Evolutionary conservation across 1,139 yeast genomes (phyloP), one percentile per base, ranked within the genome.

Genomic region (Kurtzmaniella quercitrusa): DNA sequence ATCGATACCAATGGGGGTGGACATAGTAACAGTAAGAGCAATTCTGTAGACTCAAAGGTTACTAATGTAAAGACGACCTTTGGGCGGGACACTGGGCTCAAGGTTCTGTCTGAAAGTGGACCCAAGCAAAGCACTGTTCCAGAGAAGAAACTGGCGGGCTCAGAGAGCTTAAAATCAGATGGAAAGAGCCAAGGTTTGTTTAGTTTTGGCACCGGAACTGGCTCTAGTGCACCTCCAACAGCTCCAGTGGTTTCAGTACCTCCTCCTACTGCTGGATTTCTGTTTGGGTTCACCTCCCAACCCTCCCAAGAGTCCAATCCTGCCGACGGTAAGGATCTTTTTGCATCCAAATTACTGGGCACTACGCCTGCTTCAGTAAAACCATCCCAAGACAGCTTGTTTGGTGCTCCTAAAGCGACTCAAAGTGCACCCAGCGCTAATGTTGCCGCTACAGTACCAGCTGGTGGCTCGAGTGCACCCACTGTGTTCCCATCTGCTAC

Each of bases 1-100:
- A 36, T 15, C 24, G 37, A 19, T 36, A 29, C 54, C 55, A 33
- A 58, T 58, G 50, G 47, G 17, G 50, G 50, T 25, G 15, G 47
- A 44, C 18, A 48, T 34, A 43, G 37, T 16, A 34, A 21, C 8
- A 21, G 23, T 21, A 21, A 37, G 33, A 23, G 38, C 39, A 38
- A 39, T 44, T 39, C 29, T 41, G 43, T 19, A 47, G 42, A 12
- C 39, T 44, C n/a, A 34, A 18, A 16, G 38, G 24, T 10, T 3
- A 17, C 12, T 38, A 3, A 16, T 19, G 37, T 3, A 34, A 34
- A 16, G 19, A 5, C 17, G n/a, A 16, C 37, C 23, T 10, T 16
- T 15, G 37, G 19, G 23, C 17, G n/a, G 12, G n/a, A 2, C 23
- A 34, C 15, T 21, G 23, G 23, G 23, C 7, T 4, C 8, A 21